A percentile compares a stretch with the other conserved stretches of the same genome.
Conservation (phyloP, 2,329 filamentous ascomycete species). For the Aspergillus nomiae region DNA sequence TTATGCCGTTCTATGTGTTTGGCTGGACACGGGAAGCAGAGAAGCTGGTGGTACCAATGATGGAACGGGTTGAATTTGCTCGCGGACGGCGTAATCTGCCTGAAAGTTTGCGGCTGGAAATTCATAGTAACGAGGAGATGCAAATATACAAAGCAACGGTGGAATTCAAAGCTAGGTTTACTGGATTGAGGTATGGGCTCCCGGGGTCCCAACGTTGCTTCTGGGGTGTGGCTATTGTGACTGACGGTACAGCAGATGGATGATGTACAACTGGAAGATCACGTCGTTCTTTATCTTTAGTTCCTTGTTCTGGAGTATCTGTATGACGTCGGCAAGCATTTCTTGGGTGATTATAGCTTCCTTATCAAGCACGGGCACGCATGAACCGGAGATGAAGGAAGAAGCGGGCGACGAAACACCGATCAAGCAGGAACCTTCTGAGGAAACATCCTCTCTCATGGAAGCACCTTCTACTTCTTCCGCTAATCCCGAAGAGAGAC, state of each 20-base stretch:
- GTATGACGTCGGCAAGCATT: constrained; percentile 66
- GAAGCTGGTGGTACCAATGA: constrained; percentile 67
- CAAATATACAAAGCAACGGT: constrained; percentile 75
- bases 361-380: constrained; percentile 33
- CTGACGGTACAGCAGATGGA: constrained; percentile 56
- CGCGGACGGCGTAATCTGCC: constrained; percentile 57
- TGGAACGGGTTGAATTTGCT: constrained; percentile 70
- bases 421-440: constrained; percentile 25
- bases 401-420: constrained; percentile 15
- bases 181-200: constrained; percentile 62
- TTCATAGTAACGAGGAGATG: constrained; percentile 69
- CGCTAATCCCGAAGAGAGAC: neutral
- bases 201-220: neutral
- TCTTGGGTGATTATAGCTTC: constrained; percentile 64
- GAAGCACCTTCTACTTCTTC: constrained; percentile 10
- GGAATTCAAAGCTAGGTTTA: constrained; percentile 72
- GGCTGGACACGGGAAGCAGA: constrained; percentile 66
- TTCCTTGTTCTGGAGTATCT: constrained; percentile 72
- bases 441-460: constrained; percentile 7
- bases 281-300: constrained; percentile 70
- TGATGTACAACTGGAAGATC: constrained; percentile 84
- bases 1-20: constrained; percentile 70
- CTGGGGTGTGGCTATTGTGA: neutral
- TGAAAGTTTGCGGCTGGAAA: constrained; percentile 60
- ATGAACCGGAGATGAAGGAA: neutral